A percentile compares a stretch with the other conserved stretches of the same genome.
These are phyloP conservation scores for Phytophthora litchii DNA, from an alignment of 352 stramenopile species.

Conservation along the genomic window DNA sequence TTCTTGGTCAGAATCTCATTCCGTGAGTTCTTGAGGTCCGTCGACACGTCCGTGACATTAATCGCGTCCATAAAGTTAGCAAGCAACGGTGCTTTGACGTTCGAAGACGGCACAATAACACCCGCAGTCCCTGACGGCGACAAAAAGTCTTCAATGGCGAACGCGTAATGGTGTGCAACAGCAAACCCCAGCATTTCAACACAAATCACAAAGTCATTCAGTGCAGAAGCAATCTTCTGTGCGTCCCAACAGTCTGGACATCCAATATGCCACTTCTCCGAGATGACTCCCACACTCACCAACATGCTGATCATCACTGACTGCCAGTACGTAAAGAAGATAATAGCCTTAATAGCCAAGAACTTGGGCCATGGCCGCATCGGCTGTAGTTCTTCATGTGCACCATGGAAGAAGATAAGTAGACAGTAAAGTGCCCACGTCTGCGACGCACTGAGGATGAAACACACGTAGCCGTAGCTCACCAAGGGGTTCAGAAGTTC, in stretches of 20 bases:
- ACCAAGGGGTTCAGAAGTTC: conserved; percentile 87
- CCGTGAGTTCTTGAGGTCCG: conserved; percentile 84
- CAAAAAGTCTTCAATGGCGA: conserved; percentile 92
- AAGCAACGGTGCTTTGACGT: conserved; percentile 85
- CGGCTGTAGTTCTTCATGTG: conserved; percentile 87
- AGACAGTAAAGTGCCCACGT: conserved; percentile 95
- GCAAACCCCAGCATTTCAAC: conserved; percentile 95
- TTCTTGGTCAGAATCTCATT: conserved; percentile 91
- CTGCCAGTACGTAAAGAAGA: conserved; percentile 97
- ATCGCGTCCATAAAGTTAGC: conserved; percentile 91
- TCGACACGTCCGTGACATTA: conserved; percentile 88
- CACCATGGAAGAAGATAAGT: conserved; percentile 94
- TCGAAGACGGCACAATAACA: conserved; percentile 59
- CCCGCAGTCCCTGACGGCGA: conserved; percentile 33
- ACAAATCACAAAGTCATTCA: conserved; percentile 96
- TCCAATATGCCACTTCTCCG: conserved; percentile 82
- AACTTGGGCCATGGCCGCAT: conserved; percentile 94
- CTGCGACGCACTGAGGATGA: conserved; percentile 91
- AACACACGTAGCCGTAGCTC: conserved; percentile 89
- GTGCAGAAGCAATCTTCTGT: conserved; percentile 86
- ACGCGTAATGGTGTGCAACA: conserved; percentile 92
- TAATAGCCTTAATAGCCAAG: conserved; percentile 93
- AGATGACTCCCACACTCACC: conserved; percentile 88
- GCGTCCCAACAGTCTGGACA: conserved; percentile 86
- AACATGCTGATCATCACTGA: conserved; percentile 90